phyloP scores from a whole-genome alignment of 805 yeast species.

The Spathaspora passalidarum region DNA sequence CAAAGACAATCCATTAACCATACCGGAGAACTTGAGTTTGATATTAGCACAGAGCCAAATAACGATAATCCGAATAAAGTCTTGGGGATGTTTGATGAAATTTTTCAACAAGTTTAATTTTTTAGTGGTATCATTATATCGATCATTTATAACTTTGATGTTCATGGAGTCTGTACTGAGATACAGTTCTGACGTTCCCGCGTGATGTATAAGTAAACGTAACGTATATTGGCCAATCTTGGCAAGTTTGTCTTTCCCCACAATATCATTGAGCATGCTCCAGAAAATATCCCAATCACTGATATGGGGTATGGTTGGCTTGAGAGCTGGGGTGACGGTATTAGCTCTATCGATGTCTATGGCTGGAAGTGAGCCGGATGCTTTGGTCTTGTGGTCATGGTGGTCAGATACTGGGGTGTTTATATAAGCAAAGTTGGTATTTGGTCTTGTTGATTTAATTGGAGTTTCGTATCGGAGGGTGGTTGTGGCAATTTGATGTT shows the following conservation, averaged over 20 bases:
- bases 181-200: constrained; percentile 35
- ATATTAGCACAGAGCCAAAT: constrained; percentile 40
- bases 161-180: constrained; percentile 34
- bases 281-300: constrained; percentile 44
- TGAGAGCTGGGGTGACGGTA: background rate
- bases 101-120: constrained; percentile 30
- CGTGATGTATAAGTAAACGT: constrained; percentile 48
- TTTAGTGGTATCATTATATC: constrained; percentile 32
- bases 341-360: background rate
- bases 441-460: background rate
- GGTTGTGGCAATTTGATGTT: background rate
- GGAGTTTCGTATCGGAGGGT: constrained; percentile 8
- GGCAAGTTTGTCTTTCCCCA: constrained; percentile 72
- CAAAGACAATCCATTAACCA: constrained; percentile 45
- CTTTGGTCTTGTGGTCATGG: background rate
- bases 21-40: constrained; percentile 38
- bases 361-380: background rate
- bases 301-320: constrained; percentile 5
- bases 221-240: constrained; percentile 60
- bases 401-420: constrained; percentile 6
- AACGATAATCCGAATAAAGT: constrained; percentile 31
- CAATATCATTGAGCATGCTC: constrained; percentile 49
- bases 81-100: constrained; percentile 34
- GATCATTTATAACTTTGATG: constrained; percentile 23
- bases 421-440: constrained; percentile 1